These are phyloP conservation scores for Mortierella sp. DNA, from an alignment of 371 early-diverging fungal genomes.

Conservation along the genomic window DNA sequence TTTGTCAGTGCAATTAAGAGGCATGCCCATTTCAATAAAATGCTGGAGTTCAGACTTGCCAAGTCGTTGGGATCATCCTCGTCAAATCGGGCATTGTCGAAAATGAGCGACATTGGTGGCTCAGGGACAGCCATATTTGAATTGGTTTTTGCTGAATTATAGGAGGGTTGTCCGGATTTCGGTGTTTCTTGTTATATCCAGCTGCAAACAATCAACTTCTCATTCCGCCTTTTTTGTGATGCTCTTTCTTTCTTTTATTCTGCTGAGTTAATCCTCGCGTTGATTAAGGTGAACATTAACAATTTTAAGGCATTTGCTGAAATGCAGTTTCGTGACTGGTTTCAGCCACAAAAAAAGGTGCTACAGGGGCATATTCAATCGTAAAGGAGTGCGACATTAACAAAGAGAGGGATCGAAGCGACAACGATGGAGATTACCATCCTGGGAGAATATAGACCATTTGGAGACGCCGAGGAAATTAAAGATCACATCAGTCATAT, in stretches of 20 bases:
- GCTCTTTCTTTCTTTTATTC: not conserved
- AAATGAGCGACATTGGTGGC: conserved; percentile 57
- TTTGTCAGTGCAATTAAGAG: not conserved
- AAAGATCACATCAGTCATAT: not conserved
- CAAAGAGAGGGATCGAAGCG: not conserved
- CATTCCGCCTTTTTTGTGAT: conserved; percentile 5
- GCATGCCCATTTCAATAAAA: not conserved
- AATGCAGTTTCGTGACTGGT: not conserved
- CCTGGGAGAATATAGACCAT: conserved; percentile 36
- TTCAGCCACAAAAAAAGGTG: conserved; percentile 1
- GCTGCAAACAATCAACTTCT: conserved; percentile 6
- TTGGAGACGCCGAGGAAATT: conserved; percentile 14
- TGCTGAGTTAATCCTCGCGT: conserved; percentile 2
- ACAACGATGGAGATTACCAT: conserved; percentile 43
- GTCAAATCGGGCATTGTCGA: conserved; percentile 58
- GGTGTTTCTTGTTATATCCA: not conserved
- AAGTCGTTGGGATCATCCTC: conserved; percentile 59
- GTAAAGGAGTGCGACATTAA: not conserved
- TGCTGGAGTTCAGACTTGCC: conserved; percentile 33
- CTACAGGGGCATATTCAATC: not conserved
- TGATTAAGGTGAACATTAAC: not conserved
- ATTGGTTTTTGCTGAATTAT: not conserved
- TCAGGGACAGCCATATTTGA: conserved; percentile 41
- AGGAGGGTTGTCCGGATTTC: not conserved
- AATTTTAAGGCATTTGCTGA: too few relatives aligned